phyloP scores from a whole-genome alignment of 495 filamentous ascomycete genomes.

The Penicillium parvum region DNA sequence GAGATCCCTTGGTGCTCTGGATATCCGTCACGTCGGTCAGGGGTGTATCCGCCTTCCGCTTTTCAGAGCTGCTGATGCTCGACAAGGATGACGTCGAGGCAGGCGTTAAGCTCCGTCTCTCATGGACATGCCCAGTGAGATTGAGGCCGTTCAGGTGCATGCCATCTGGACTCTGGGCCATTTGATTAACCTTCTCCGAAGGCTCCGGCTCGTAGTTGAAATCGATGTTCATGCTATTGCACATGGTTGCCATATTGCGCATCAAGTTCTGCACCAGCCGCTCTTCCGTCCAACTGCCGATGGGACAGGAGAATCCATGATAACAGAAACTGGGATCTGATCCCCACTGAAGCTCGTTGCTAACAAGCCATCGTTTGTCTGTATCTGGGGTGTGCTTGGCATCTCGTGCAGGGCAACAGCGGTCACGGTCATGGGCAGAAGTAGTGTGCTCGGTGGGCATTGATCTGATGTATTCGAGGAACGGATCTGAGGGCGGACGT shows the following conservation, averaged over 20 bases:
- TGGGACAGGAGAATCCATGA: conserved; percentile 22
- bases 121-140: background rate
- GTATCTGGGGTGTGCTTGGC: background rate
- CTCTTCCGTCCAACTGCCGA: conserved; percentile 26
- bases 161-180: background rate
- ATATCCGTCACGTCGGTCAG: background rate
- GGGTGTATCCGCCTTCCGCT: background rate
- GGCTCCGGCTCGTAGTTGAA: conserved; percentile 2
- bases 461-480: background rate
- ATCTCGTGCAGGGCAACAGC: background rate
- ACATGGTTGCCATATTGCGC: conserved; percentile 22
- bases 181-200: background rate
- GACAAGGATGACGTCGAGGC: conserved; percentile 3
- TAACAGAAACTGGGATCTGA: conserved; percentile 27
- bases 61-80: background rate
- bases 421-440: background rate
- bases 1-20: background rate
- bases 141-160: conserved; percentile 1
- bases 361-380: background rate
- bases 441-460: background rate
- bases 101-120: background rate
- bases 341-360: conserved; percentile 22
- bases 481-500: background rate
- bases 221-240: conserved; percentile 9
- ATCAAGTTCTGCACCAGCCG: conserved; percentile 18